These are phyloP conservation scores for Claviceps sp. DNA, from an alignment of 2,329 filamentous ascomycete genomes.

Conservation along the genomic window DNA sequence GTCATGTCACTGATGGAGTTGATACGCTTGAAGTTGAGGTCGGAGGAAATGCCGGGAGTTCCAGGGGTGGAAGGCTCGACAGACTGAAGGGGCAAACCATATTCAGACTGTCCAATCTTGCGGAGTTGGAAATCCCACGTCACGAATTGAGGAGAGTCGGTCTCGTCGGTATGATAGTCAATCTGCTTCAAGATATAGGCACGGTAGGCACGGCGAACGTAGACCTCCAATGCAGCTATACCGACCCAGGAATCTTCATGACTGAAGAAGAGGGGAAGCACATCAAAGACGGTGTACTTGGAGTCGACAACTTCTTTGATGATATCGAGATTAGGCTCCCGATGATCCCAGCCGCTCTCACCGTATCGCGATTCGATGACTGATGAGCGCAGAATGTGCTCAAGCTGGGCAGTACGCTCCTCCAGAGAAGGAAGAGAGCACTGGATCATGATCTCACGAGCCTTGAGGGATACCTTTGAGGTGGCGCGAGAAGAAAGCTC, in stretches of 20 bases:
- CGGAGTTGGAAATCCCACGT: slow-evolving; percentile 94
- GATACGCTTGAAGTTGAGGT: slow-evolving; percentile 62
- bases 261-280: slow-evolving; percentile 86
- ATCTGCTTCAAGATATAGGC: slow-evolving; percentile 85
- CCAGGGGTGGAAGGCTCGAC: slow-evolving; percentile 74
- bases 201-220: slow-evolving; percentile 90
- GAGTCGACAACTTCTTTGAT: slow-evolving; percentile 98
- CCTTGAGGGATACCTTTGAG: slow-evolving; percentile 93
- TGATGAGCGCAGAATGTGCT: slow-evolving; percentile 91
- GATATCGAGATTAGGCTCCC: slow-evolving; percentile 77
- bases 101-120: slow-evolving; percentile 86
- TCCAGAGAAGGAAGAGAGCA: slow-evolving; percentile 92
- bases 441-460: slow-evolving; percentile 92
- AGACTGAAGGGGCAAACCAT: slow-evolving; percentile 67
- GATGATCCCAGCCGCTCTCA: slow-evolving; percentile 92
- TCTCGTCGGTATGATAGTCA: slow-evolving; percentile 75
- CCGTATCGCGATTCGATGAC: slow-evolving; percentile 96
- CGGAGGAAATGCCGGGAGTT: slow-evolving; percentile 45
- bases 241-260: slow-evolving; percentile 92
- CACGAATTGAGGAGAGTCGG: slow-evolving; percentile 54
- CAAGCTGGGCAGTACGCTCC: slow-evolving; percentile 92
- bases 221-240: slow-evolving; percentile 86
- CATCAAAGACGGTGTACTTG: slow-evolving; percentile 96
- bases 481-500: slow-evolving; percentile 70
- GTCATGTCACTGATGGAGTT: slow-evolving; percentile 96